A percentile compares a stretch with the other conserved stretches of the same genome.
Conservation (phyloP, 805 yeast genomes). For the Saccharomycopsis synnaedendra region DNA sequence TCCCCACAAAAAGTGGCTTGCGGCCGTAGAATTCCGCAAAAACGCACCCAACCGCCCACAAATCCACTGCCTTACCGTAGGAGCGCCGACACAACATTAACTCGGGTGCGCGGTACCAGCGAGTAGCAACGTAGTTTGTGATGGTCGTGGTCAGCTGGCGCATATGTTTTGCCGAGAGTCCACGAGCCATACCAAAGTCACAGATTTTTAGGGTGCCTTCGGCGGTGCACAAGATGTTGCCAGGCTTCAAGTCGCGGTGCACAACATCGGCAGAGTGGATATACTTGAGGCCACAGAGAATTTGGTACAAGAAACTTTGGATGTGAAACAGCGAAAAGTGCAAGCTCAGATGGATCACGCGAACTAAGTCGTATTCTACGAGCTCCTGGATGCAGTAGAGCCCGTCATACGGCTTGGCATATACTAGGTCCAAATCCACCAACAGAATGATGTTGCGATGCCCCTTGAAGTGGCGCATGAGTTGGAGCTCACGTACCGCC, state of each 20-base stretch:
- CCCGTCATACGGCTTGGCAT: constrained; percentile 64
- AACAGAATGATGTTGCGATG: constrained; percentile 72
- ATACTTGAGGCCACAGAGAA: constrained; percentile 76
- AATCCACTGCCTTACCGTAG: constrained; percentile 65
- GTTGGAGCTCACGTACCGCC: constrained; percentile 72
- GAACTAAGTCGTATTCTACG: constrained; percentile 69
- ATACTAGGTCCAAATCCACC: constrained; percentile 63
- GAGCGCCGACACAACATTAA: constrained; percentile 47
- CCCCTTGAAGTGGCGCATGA: constrained; percentile 76
- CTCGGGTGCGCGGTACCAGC: constrained; percentile 98
- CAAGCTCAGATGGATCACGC: constrained; percentile 66
- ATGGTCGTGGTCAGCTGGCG: not conserved
- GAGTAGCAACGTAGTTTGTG: constrained; percentile 72
- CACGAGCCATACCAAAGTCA: constrained; percentile 90
- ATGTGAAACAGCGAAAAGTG: constrained; percentile 81
- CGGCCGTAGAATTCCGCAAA: constrained; percentile 77
- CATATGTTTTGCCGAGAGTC: constrained; percentile 27
- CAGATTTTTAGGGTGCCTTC: constrained; percentile 77
- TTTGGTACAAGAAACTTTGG: constrained; percentile 65
- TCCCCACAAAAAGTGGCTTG: constrained; percentile 70
- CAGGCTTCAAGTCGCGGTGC: constrained; percentile 89
- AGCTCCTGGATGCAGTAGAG: constrained; percentile 82
- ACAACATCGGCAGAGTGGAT: constrained; percentile 88
- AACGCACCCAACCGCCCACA: constrained; percentile 94
- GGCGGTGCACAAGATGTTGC: constrained; percentile 67